Evolutionary conservation across 2,329 filamentous ascomycete genomes (phyloP).

Genomic region (Microsporum ferrugineum): DNA sequence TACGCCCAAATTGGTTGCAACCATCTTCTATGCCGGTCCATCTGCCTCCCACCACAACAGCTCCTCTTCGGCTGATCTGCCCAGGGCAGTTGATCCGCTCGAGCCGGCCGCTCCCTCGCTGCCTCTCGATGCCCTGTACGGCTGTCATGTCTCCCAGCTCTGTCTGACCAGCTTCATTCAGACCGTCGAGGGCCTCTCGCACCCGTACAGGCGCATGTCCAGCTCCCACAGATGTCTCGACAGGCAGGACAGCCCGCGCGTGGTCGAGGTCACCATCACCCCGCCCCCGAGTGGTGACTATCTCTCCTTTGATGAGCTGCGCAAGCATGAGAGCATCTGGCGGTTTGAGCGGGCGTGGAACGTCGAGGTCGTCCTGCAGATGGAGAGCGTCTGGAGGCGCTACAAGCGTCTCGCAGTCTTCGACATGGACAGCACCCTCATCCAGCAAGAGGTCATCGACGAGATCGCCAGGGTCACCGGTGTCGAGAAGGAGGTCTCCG

Average conservation of each 20-base stretch:
- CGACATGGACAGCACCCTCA: conserved; percentile 97
- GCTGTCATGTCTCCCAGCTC: conserved; percentile 43
- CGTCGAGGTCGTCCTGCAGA: conserved; percentile 68
- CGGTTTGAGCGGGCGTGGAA: conserved; percentile 83
- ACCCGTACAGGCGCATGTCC: conserved; percentile 39
- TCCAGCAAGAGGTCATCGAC: conserved; percentile 95
- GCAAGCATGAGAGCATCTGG: conserved; percentile 71
- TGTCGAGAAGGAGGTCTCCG: conserved; percentile 68
- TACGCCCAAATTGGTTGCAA: conserved; percentile 36
- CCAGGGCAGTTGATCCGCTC: conserved; percentile 40
- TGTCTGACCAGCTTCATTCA: conserved; percentile 47
- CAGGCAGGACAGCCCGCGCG: conserved; percentile 36
- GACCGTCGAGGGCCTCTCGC: conserved; percentile 39
- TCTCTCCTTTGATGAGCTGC: conserved; percentile 52
- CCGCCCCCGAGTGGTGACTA: conserved; percentile 39
- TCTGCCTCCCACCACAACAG: conserved; percentile 29
- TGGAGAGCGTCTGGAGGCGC: conserved; percentile 59
- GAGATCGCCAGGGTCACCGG: conserved; percentile 78
- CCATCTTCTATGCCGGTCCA: conserved; percentile 39
- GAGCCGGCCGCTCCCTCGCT: conserved; percentile 44
- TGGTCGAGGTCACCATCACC: conserved; percentile 43
- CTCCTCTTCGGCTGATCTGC: conserved; percentile 26
- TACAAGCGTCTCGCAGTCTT: conserved; percentile 85
- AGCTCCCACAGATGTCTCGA: conserved; percentile 41
- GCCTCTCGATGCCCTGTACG: conserved; percentile 45